Base-by-base conservation (phyloP, 768 basidiomycete genomes). In the Podaxis mareebaensis region DNA sequence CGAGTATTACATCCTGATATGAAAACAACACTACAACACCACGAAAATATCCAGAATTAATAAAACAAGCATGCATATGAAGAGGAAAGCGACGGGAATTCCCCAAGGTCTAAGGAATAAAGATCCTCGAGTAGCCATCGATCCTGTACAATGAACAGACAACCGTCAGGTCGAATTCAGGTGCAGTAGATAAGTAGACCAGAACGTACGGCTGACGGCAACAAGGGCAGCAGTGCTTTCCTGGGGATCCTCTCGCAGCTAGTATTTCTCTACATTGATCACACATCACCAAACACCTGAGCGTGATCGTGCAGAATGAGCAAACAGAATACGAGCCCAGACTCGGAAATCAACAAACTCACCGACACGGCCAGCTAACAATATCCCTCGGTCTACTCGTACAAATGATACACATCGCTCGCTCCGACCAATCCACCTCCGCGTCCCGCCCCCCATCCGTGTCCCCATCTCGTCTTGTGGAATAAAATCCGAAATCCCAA, bases 281-380 rank as follows among this genome's bases (percentile, higher is more conserved):
- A 68, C 88, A 90, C 74, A 90, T 78, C 3, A 85, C 81, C 26
- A 90, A 74, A 67, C 88, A 83, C 49, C 81, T 83, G 60, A 39
- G 33, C n/a, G 33, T 33, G 33, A 33, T 33, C 1, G 10, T 33
- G 8, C 33, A 17, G 17, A 59, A 4, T 63, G 36, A 52, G 38
- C 36, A 30, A 8, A 46, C 17, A 64, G 17, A 11, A 64, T 13
- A 28, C n/a, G 17, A 75, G 73, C 73, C 11, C 17, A 30, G 3
- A 28, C 49, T 28, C 3, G 52, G 38, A 42, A 62, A 49, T 17
- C 13, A 42, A 58, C 8, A 24, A 20, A 70, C 80, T 24, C 64
- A 90, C 88, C 91, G 83, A 72, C 91, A 92, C n/a, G 91, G 91
- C 91, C 91, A 93, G 68, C 90, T 92, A 56, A 93, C 90, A 62